phyloP scores from a whole-genome alignment of 148 eudicot species.

The Pouteria glomerata region DNA sequence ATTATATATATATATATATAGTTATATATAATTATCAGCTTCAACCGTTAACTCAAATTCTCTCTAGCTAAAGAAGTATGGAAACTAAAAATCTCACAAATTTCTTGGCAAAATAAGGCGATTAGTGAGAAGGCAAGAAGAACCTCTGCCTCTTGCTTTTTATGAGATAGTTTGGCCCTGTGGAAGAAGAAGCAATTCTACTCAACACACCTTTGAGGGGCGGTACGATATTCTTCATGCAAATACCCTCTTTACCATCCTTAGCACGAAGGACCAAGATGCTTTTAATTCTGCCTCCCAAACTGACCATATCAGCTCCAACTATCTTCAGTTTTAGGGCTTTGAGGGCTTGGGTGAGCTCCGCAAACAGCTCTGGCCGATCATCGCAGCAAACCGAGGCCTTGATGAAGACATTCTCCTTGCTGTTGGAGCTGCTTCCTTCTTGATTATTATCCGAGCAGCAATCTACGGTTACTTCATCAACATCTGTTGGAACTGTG shows the following conservation, averaged over 20 bases:
- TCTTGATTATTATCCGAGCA: slow-evolving; percentile 8
- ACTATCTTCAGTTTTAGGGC: slow-evolving; percentile 38
- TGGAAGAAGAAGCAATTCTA: slow-evolving; percentile 49
- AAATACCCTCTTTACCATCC: slow-evolving; percentile 16
- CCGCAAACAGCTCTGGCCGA: slow-evolving; percentile 54
- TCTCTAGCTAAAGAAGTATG: no score
- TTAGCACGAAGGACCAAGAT: slow-evolving; percentile 35
- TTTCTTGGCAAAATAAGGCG: no score
- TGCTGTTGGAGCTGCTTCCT: no score
- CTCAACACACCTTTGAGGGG: slow-evolving; percentile 47
- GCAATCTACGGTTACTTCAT: slow-evolving; percentile 55
- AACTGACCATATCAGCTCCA: slow-evolving; percentile 56
- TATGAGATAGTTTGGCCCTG: slow-evolving; percentile 38
- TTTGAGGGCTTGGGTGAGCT: slow-evolving; percentile 53
- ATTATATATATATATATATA: no score
- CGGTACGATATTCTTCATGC: slow-evolving; percentile 33
- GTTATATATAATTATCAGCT: no score
- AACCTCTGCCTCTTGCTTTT: slow-evolving; percentile 92
- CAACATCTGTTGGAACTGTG: slow-evolving; percentile 55
- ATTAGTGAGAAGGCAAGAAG: slow-evolving; percentile 30
- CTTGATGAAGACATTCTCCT: slow-evolving; percentile 7
- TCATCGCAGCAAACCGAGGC: slow-evolving; percentile 81
- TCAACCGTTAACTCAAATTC: no score
- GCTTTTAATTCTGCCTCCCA: slow-evolving; percentile 72
- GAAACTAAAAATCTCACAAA: no score